Evolutionary conservation across 805 yeast species (phyloP).

Genomic region (Citeromyces nyonsensis): DNA sequence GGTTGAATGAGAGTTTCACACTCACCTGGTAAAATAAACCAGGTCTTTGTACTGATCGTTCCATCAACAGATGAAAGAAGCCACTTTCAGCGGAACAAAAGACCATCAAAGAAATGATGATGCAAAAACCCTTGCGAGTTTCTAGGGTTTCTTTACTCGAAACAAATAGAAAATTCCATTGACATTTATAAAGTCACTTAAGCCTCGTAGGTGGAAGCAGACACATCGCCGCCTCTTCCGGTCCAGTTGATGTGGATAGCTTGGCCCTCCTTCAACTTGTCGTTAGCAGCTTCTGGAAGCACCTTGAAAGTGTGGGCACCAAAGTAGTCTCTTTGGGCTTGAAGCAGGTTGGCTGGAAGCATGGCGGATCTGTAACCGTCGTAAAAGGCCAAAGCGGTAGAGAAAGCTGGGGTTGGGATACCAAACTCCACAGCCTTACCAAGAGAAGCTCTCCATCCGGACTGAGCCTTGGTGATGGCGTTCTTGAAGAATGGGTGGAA

Average conservation of each 20-base stretch:
- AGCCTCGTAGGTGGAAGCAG: slow-evolving; percentile 91
- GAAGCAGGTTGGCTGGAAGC: slow-evolving; percentile 94
- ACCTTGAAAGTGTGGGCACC: slow-evolving; percentile 99
- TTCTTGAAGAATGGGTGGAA: slow-evolving; percentile 89
- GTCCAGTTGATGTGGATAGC: slow-evolving; percentile 98
- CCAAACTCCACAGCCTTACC: slow-evolving; percentile 71
- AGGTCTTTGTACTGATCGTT: too few species aligned
- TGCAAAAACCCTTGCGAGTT: too few species aligned
- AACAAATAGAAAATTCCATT: background rate
- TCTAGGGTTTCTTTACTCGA: too few species aligned
- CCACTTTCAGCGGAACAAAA: too few species aligned
- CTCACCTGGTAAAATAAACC: too few species aligned
- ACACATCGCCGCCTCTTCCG: slow-evolving; percentile 95
- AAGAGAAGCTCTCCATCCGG: slow-evolving; percentile 87
- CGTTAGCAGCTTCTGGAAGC: slow-evolving; percentile 73
- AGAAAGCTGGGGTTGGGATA: slow-evolving; percentile 95
- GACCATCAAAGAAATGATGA: too few species aligned
- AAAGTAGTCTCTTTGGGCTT: slow-evolving; percentile 99
- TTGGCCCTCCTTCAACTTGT: slow-evolving; percentile 58
- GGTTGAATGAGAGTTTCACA: too few species aligned
- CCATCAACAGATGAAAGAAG: too few species aligned
- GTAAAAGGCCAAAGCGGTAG: slow-evolving; percentile 94
- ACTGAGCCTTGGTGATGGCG: slow-evolving; percentile 87
- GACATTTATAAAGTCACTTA: slow-evolving; percentile 14
- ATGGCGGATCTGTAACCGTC: slow-evolving; percentile 96